These are phyloP conservation scores for Sporothrix euskadiensis DNA, from an alignment of 2,329 filamentous ascomycete species.

Conservation along the genomic window DNA sequence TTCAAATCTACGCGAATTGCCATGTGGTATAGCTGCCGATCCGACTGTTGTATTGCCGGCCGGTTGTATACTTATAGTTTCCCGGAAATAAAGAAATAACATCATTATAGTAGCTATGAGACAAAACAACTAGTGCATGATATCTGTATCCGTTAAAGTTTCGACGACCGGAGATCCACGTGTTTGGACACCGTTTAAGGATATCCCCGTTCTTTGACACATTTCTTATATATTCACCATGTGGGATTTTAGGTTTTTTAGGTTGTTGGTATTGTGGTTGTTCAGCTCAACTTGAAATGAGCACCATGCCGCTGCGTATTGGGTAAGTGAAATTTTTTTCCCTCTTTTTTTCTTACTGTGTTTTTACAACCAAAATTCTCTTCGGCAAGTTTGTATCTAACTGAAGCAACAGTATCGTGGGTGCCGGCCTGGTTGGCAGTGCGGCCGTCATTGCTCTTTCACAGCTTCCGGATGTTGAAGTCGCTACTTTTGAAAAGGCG, in stretches of 20 bases:
- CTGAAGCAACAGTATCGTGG: neutral
- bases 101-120: constrained; percentile 5
- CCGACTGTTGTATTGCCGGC: neutral
- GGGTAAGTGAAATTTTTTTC: neutral
- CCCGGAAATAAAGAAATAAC: neutral
- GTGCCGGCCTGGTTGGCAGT: constrained; percentile 11
- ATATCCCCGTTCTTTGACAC: neutral
- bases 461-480: constrained; percentile 2
- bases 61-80: neutral
- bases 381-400: neutral
- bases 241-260: neutral
- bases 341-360: neutral
- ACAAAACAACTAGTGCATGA: neutral
- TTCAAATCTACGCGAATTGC: neutral
- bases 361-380: neutral
- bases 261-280: neutral
- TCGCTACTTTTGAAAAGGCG: constrained; percentile 20
- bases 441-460: neutral
- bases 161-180: neutral
- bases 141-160: neutral
- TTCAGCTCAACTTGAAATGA: neutral
- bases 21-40: neutral
- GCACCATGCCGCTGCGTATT: neutral
- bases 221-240: neutral
- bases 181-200: neutral